Evolutionary conservation across 495 filamentous ascomycete genomes (phyloP).

Genomic region (Aspergillus campestris): DNA sequence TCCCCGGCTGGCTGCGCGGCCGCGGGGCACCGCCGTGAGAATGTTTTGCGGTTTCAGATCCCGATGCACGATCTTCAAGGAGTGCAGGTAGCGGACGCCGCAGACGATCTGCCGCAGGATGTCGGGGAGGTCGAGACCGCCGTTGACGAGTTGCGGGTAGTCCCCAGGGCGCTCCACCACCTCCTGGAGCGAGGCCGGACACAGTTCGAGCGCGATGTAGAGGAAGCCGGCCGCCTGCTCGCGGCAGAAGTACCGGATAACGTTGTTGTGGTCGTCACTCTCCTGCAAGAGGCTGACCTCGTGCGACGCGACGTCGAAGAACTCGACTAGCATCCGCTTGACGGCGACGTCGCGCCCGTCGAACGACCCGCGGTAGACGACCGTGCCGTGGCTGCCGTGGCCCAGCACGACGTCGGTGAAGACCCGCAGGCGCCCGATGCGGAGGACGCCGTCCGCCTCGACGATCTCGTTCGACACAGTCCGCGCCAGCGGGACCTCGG

Average conservation of each 20-base stretch:
- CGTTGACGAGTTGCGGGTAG: constrained; percentile 48
- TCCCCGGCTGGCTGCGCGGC: constrained; percentile 22
- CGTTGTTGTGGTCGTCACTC: constrained; percentile 92
- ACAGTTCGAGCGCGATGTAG: constrained; percentile 95
- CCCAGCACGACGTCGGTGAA: constrained; percentile 66
- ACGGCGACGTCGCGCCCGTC: constrained; percentile 90
- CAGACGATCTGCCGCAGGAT: constrained; percentile 79
- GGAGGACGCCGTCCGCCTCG: constrained; percentile 46
- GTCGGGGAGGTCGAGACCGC: constrained; percentile 46
- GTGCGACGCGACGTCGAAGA: constrained; percentile 90
- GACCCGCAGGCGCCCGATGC: constrained; percentile 65
- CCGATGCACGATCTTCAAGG: constrained; percentile 88
- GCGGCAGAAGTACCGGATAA: constrained; percentile 92
- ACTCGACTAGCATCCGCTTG: constrained; percentile 91
- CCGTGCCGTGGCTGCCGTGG: constrained; percentile 76
- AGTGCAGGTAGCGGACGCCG: constrained; percentile 82
- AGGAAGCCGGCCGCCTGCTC: constrained; percentile 83
- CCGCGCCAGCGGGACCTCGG: constrained; percentile 41
- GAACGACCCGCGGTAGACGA: constrained; percentile 77
- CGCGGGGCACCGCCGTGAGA: constrained; percentile 55
- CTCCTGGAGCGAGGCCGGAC: constrained; percentile 85
- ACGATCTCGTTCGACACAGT: constrained; percentile 32
- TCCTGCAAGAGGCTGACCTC: constrained; percentile 85
- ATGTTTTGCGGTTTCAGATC: constrained; percentile 98
- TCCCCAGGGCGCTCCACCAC: constrained; percentile 64